Percentiles rank a stretch among this genome's conserved stretches.
Conservation (phyloP, 2,329 filamentous ascomycete species). For the Microsporum audouinii region DNA sequence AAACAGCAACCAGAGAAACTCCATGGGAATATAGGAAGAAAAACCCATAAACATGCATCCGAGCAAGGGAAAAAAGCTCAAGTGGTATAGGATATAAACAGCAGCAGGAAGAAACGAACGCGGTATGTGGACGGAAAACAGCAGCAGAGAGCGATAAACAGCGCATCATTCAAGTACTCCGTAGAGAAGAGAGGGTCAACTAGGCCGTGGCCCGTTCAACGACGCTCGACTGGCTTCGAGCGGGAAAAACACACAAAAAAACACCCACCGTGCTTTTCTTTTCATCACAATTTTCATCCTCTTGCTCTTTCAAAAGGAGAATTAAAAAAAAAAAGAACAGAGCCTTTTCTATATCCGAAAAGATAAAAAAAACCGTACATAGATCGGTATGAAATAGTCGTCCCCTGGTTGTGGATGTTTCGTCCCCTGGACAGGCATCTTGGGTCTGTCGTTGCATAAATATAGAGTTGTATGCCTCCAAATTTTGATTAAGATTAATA, state of each 20-base stretch:
- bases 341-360: conserved; percentile 3
- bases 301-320: background rate
- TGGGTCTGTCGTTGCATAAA: background rate
- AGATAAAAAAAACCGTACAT: conserved; percentile 1
- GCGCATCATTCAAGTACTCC: background rate
- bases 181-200: background rate
- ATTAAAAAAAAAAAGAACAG: background rate
- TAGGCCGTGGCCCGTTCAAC: background rate
- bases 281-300: background rate
- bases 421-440: background rate
- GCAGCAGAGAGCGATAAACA: background rate
- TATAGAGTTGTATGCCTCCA: background rate
- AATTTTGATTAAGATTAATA: conserved; percentile 4
- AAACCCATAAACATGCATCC: background rate
- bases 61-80: background rate
- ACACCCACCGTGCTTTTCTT: background rate
- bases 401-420: background rate
- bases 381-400: background rate
- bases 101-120: background rate
- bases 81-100: background rate
- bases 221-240: conserved; percentile 2
- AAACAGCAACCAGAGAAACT: background rate
- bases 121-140: background rate
- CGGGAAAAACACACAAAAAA: background rate
- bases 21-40: background rate